Evolutionary conservation across 768 basidiomycete species (phyloP), one percentile per base, ranked within the genome.

Genomic region (Panaeolus papilionaceus): DNA sequence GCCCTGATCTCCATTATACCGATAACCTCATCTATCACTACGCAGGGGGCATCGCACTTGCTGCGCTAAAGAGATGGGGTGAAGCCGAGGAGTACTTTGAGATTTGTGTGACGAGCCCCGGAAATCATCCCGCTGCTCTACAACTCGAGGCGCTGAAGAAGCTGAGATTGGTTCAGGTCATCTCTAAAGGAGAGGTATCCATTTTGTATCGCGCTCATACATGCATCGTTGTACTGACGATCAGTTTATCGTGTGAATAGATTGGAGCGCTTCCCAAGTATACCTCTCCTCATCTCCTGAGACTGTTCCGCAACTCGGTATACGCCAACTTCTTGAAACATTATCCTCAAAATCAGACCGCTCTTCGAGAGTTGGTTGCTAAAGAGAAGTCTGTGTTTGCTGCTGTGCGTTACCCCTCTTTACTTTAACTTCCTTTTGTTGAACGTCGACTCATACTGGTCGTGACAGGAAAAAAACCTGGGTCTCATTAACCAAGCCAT

Each of bases 121-220:
- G 85, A 28, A 80, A 75, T 10, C 83, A 78, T 45, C 86, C 88
- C 0, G 84, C 88, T 3, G 88, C 91, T 8, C 81, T 96, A 3
- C 95, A 97, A 76, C 77, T 95, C 72, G 95, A 96, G 74, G 95
- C 95, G 0, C 80, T 91, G 72, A 96, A 96, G 84, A 95, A 96
- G 78, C 79, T 95, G 61, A 79, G 85, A 23, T 81, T 96, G 4
- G 86, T 95, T 5, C 94, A 95, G 75, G 78, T 96, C 58, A 92
- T 96, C 66, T 81, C 86, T 23, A 84, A 87, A 64, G 95, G 95
- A 18, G 88, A 90, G 84, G 92, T 91, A 28, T 80, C 23, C 23
- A 23, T 26, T 6, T 61, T 38, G n/a, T 38, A 26, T 45, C 62
- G 40, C 16, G 40, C 3, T 11, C 3, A 42, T 3, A 9, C 4